phyloP scores from a whole-genome alignment of 2,329 filamentous ascomycete genomes.

The Lachnellula suecica region DNA sequence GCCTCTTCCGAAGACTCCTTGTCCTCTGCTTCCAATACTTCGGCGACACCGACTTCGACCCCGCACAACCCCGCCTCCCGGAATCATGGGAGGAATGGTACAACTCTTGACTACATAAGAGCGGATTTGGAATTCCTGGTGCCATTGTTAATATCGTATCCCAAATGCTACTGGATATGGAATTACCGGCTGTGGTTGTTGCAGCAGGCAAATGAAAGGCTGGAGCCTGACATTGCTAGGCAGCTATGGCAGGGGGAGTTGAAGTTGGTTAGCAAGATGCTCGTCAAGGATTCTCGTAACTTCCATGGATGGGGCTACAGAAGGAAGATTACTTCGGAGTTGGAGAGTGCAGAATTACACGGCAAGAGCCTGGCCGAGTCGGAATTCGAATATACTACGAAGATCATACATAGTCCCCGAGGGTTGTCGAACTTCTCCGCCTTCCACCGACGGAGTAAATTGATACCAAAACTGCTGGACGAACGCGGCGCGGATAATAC shows the following conservation, averaged over 20 bases:
- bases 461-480: conserved; percentile 74
- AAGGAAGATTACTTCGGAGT: conserved; percentile 70
- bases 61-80: conserved; percentile 45
- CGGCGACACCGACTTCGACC: conserved; percentile 50
- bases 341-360: conserved; percentile 60
- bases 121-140: conserved; percentile 81
- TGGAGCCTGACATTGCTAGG: conserved; percentile 56
- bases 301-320: conserved; percentile 97
- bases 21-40: conserved; percentile 56
- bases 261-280: conserved; percentile 81
- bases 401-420: conserved; percentile 74
- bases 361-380: conserved; percentile 67
- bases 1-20: conserved; percentile 62
- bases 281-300: conserved; percentile 81
- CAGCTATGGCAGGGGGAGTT: conserved; percentile 84
- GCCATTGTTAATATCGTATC: conserved; percentile 78
- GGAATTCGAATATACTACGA: conserved; percentile 88
- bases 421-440: conserved; percentile 90
- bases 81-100: conserved; percentile 51
- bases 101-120: conserved; percentile 58
- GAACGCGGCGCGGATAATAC: conserved; percentile 65
- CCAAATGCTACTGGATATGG: conserved; percentile 99
- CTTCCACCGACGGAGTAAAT: conserved; percentile 86
- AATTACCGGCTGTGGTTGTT: conserved; percentile 90
- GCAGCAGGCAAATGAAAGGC: conserved; percentile 63